Conservation (phyloP, 2,329 filamentous ascomycete genomes). For the Fusarium euwallaceae region DNA sequence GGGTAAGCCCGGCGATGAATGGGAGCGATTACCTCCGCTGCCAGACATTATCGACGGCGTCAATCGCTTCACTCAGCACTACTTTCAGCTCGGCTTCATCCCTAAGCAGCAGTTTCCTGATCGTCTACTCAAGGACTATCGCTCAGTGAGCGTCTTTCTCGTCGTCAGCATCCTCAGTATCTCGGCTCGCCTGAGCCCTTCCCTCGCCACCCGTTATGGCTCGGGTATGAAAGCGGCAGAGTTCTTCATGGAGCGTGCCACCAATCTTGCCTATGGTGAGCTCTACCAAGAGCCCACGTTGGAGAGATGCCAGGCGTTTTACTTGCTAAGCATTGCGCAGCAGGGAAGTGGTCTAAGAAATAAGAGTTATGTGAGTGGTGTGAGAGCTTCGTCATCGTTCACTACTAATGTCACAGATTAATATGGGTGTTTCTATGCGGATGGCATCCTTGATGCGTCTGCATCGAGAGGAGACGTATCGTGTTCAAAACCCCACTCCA, state of each 20-base stretch:
- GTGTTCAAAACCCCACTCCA: slow-evolving; percentile 56
- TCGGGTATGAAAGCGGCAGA: slow-evolving; percentile 65
- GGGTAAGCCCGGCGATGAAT: slow-evolving; percentile 53
- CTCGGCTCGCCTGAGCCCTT: slow-evolving; percentile 66
- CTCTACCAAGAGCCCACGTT: slow-evolving; percentile 66
- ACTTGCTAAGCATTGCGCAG: slow-evolving; percentile 70
- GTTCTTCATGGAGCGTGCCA: slow-evolving; percentile 66
- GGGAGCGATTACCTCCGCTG: slow-evolving; percentile 64
- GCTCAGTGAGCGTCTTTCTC: slow-evolving; percentile 67
- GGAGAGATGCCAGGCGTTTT: slow-evolving; percentile 70
- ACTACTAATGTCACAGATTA: slow-evolving; percentile 56
- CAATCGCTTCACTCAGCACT: slow-evolving; percentile 66
- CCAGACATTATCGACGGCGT: slow-evolving; percentile 65
- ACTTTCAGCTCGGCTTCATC: slow-evolving; percentile 72
- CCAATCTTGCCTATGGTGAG: slow-evolving; percentile 61
- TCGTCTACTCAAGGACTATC: slow-evolving; percentile 60
- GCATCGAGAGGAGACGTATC: slow-evolving; percentile 68
- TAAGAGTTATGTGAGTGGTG: slow-evolving; percentile 63
- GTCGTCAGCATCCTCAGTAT: slow-evolving; percentile 68
- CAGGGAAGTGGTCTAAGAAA: slow-evolving; percentile 68
- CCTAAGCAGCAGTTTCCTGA: slow-evolving; percentile 65
- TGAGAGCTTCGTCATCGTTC: background rate
- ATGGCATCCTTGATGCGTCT: slow-evolving; percentile 69
- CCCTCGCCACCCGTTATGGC: slow-evolving; percentile 62
- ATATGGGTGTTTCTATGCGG: slow-evolving; percentile 68